Base-by-base conservation (phyloP, 2,329 filamentous ascomycete species). In the Aspergillus fumigatus region DNA sequence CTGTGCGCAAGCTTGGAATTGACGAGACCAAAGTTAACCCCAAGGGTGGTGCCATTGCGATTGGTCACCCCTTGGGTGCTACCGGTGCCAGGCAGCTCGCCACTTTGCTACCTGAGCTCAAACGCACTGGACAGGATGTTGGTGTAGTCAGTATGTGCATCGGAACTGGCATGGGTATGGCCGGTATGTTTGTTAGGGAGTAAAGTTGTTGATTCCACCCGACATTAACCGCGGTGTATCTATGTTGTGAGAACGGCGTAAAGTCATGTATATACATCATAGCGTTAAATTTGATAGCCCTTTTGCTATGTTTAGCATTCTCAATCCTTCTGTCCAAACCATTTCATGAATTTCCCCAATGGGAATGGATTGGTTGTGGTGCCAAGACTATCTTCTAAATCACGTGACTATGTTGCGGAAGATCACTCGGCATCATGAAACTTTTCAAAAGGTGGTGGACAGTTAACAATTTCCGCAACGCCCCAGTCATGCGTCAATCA, bases 121-220 rank as follows among this genome's bases (percentile, higher is more conserved):
- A 84, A 74, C 75, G 89, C 65, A 82, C 81, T 54, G 83, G 85
- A 1, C 81, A 88, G 57, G 82, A 93, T 73, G 79, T 96, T 50
- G 92, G 92, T 63, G 90, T 96, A 48, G 84, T 96, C 55, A 94
- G 88, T 68, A 96, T 97, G 90, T 97, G 92, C 73, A 84, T 92
- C 57, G 88, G 88, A 17, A 91, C 88, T 0, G 88, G 88, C n/a
- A 90, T 90, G 86, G 87, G 87, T 17, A 88, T 89, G 83, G 86
- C 85, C 2, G 84, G 83, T 26, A 71, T 88, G 73, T 86, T 88
- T 73, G 84, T 87, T 51, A 76, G 83, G 63, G 86, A 88, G 73
- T 87, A 79, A 65, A 60, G 53, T 47, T 21, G 26, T 40, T 23
- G 54, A 38, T 55, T 48, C 40, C 19, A 45, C 32, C 23, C 52